Percentiles rank a stretch among this genome's conserved stretches.
These are phyloP conservation scores for Ceratocystis cacaofunesta DNA, from an alignment of 2,329 filamentous ascomycete species.

Conservation along the genomic window DNA sequence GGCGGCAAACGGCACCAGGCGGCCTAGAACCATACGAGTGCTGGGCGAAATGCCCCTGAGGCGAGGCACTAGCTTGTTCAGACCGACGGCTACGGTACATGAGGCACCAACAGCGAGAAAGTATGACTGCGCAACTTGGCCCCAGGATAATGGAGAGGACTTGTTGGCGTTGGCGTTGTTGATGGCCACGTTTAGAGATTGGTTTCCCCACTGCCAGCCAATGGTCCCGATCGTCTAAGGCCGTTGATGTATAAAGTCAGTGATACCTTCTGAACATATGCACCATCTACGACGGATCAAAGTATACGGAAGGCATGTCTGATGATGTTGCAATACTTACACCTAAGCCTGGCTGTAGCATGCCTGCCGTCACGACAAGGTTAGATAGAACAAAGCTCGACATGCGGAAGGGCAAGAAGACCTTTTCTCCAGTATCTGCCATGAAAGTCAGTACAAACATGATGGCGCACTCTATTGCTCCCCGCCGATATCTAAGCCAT, in stretches of 20 bases:
- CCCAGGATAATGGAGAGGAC: constrained; percentile 70
- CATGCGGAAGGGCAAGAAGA: constrained; percentile 94
- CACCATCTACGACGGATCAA: background rate
- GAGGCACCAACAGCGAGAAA: constrained; percentile 81
- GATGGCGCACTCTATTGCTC: background rate
- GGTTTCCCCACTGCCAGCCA: constrained; percentile 90
- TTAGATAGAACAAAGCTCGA: constrained; percentile 90
- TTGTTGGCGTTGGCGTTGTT: constrained; percentile 98
- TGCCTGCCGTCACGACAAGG: constrained; percentile 84
- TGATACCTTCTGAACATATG: background rate
- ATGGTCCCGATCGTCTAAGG: constrained; percentile 63
- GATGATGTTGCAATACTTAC: constrained; percentile 30
- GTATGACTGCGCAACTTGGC: constrained; percentile 78
- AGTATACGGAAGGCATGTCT: background rate
- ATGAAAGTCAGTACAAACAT: background rate
- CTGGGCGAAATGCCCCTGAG: constrained; percentile 61
- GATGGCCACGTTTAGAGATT: constrained; percentile 95
- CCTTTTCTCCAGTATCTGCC: constrained; percentile 77
- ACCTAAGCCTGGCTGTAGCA: constrained; percentile 79
- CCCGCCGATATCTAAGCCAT: background rate
- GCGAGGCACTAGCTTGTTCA: constrained; percentile 79
- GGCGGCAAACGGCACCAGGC: constrained; percentile 91
- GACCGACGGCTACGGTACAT: constrained; percentile 80
- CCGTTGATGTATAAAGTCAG: constrained; percentile 9
- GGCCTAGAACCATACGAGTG: constrained; percentile 59